Base-by-base conservation (phyloP, 2,329 filamentous ascomycete genomes). In the Talaromyces sp. region DNA sequence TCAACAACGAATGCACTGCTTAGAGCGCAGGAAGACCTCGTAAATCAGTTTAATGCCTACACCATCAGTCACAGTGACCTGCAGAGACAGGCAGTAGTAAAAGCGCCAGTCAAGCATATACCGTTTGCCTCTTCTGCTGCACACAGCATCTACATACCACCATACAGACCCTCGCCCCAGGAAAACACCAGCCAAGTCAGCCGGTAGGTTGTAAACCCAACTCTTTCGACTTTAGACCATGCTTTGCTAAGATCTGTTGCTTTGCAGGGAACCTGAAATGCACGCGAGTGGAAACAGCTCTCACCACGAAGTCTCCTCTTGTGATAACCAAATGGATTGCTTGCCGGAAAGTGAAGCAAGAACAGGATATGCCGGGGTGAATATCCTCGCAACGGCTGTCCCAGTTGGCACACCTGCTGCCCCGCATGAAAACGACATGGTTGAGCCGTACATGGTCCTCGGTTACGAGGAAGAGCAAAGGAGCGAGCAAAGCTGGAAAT, bases 361-460 rank as follows among this genome's bases (percentile, higher is more conserved):
- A 19, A 44, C 17, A 15, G n/a, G 55, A 22, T 28, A 2, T 25
- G 27, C 28, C 30, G 44, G 17, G 4, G 19, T 27, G n/a, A 17
- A 25, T 25, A 33, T 33, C 30, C 30, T 9, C 13, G 25, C 25
- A 13, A 9, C 28, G 25, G 6, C 25, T 17, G 22, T 30, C 13
- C 25, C 49, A 28, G 27, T 19, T 15, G 15, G 27, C 27, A 17
- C 25, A 6, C 30, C 17, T 19, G 42, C 30, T 15, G 7, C 55
- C 4, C 47, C 51, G 33, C 32, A 33, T 33, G 59, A 55, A 19
- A 17, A n/a, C 32, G 52, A 55, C 19, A 22, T 54, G 30, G 57
- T 52, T 11, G 61, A 63, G 47, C 61, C 61, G 32, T 63, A 63
- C 27, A 63, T 63, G 61, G 53, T 57, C 10, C 54, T 60, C 57